Percentiles rank a stretch among this genome's conserved stretches.
phyloP scores from a whole-genome alignment of 2,329 filamentous ascomycete species.

The Verticillium albo-atrum region DNA sequence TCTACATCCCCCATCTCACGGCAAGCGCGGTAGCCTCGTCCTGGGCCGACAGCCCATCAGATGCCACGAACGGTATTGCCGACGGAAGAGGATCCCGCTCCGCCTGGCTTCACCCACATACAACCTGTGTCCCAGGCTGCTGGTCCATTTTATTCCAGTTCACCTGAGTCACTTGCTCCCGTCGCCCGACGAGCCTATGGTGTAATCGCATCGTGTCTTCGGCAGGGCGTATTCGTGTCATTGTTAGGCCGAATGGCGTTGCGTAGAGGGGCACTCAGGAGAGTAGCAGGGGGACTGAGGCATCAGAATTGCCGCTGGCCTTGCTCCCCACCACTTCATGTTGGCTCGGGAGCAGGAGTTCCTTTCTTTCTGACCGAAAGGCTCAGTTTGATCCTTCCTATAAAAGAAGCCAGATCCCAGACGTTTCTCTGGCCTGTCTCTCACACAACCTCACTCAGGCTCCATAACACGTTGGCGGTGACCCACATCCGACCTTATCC shows the following conservation, averaged over 20 bases:
- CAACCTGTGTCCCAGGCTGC: no score
- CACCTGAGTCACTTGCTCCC: neutral
- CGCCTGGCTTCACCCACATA: no score
- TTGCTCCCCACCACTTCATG: neutral
- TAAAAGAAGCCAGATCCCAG: neutral
- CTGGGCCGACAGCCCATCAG: neutral
- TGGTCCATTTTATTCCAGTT: neutral
- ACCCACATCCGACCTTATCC: neutral
- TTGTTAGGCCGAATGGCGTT: conserved; percentile 6
- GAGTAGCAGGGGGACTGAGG: neutral
- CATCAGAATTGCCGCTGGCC: neutral
- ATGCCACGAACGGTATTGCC: neutral
- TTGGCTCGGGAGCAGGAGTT: neutral
- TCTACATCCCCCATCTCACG: neutral
- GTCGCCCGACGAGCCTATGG: neutral
- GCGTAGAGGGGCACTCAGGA: neutral
- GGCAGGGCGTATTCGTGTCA: conserved; percentile 2
- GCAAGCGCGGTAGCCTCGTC: neutral
- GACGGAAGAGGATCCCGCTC: neutral
- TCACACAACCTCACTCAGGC: neutral
- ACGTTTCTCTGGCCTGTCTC: neutral
- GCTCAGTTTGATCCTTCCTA: neutral
- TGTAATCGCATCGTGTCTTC: neutral
- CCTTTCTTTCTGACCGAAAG: neutral
- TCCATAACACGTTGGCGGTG: neutral